Percentiles rank a stretch among this genome's conserved stretches.
Conservation (phyloP, 345 rosid genomes). For the Laguncularia racemosa region DNA sequence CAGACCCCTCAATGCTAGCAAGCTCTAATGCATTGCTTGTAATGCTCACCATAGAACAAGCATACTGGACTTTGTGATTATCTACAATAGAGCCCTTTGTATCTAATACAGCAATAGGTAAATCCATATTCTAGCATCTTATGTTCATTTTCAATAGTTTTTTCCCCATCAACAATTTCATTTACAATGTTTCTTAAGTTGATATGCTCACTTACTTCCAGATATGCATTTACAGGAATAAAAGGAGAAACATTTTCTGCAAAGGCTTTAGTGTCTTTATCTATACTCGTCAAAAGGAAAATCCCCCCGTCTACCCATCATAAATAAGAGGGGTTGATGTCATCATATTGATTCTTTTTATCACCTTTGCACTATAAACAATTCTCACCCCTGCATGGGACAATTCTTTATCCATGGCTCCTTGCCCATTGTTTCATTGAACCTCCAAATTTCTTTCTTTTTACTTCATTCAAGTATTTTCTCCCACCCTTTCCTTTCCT, state of each 20-base stretch:
- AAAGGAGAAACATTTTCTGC: no score
- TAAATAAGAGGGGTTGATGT: no score
- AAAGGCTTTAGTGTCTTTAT: no score
- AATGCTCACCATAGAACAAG: not conserved
- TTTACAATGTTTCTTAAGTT: not conserved
- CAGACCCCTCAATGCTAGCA: conserved; percentile 2
- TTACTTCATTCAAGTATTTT: not conserved
- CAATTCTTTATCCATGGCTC: no score
- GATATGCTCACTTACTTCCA: no score
- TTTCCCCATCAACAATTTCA: conserved; percentile 6
- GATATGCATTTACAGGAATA: no score
- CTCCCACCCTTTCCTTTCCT: not conserved
- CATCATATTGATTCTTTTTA: no score
- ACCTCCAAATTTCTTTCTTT: not conserved
- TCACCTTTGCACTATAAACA: no score
- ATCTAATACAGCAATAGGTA: conserved; percentile 9
- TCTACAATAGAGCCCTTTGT: conserved; percentile 7
- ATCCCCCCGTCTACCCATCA: no score
- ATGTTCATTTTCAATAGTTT: conserved; percentile 5
- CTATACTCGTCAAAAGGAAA: no score
- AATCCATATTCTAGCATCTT: conserved; percentile 3
- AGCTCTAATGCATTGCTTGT: not conserved
- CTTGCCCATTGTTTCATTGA: no score
- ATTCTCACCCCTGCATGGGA: no score
- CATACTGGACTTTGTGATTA: conserved; percentile 2